Conservation (phyloP, 2,329 filamentous ascomycete genomes). For the Thelonectria olida region DNA sequence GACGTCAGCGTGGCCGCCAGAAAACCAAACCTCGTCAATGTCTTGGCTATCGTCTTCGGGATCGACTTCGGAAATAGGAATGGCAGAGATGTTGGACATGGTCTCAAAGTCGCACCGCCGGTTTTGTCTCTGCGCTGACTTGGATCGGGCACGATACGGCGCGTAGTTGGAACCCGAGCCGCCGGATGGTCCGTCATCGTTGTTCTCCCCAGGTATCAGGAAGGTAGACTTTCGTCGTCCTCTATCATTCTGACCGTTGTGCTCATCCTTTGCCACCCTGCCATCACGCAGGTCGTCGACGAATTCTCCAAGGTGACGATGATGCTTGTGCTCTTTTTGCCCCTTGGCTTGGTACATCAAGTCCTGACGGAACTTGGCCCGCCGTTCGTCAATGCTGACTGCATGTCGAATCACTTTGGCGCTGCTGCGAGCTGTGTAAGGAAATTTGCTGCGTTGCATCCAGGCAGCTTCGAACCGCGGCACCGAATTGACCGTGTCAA, state of each 20-base stretch:
- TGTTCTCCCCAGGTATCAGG: slow-evolving; percentile 23
- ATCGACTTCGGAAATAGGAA: slow-evolving; percentile 39
- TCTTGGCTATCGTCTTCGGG: slow-evolving; percentile 68
- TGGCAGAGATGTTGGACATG: slow-evolving; percentile 43
- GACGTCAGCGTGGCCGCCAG: slow-evolving; percentile 81
- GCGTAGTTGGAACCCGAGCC: slow-evolving; percentile 41
- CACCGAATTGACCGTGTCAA: slow-evolving; percentile 85
- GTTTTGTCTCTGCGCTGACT: slow-evolving; percentile 44
- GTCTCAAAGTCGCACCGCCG: slow-evolving; percentile 35
- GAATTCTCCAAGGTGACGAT: slow-evolving; percentile 37
- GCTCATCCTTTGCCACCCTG: slow-evolving; percentile 5
- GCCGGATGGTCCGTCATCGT: slow-evolving; percentile 6
- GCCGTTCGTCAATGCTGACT: slow-evolving; percentile 75
- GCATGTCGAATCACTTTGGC: slow-evolving; percentile 73
- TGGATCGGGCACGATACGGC: slow-evolving; percentile 54
- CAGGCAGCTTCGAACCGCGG: slow-evolving; percentile 78
- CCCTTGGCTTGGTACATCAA: slow-evolving; percentile 65
- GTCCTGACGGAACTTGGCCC: slow-evolving; percentile 77
- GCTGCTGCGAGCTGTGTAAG: slow-evolving; percentile 68
- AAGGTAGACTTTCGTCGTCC: slow-evolving; percentile 30
- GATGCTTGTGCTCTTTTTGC: slow-evolving; percentile 24
- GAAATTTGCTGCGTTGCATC: slow-evolving; percentile 83
- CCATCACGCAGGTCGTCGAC: slow-evolving; percentile 32
- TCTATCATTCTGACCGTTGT: slow-evolving; percentile 15
- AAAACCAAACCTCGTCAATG: slow-evolving; percentile 83